These are phyloP conservation scores for Talaromyces sp. DNA, from an alignment of 2,329 filamentous ascomycete species.

Conservation along the genomic window DNA sequence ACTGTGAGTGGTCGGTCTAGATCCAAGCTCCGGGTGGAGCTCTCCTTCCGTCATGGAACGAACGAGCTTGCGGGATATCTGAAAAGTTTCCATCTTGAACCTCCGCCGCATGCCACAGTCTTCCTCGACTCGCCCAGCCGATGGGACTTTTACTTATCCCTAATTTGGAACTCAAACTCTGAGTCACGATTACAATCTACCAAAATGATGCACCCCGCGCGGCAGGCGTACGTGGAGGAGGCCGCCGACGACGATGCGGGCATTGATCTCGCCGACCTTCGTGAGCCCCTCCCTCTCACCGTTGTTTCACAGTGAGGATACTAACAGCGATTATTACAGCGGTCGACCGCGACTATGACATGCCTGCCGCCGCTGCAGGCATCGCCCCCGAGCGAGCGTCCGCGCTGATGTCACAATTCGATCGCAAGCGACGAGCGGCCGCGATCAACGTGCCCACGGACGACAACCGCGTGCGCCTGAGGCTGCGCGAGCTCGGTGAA, in stretches of 20 bases:
- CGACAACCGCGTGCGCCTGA: slow-evolving; percentile 75
- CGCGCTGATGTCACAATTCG: slow-evolving; percentile 79
- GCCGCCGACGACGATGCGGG: slow-evolving; percentile 51
- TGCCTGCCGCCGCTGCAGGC: slow-evolving; percentile 60
- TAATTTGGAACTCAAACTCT: background rate
- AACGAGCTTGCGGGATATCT: background rate
- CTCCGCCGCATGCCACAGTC: background rate
- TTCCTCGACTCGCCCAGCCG: background rate
- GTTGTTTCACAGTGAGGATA: slow-evolving; percentile 1
- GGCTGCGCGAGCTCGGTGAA: slow-evolving; percentile 80
- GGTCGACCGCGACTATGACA: slow-evolving; percentile 76
- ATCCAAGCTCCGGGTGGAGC: background rate
- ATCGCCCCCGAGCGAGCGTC: slow-evolving; percentile 76
- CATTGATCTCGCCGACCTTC: slow-evolving; percentile 58
- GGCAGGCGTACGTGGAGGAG: slow-evolving; percentile 93
- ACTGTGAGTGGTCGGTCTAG: background rate
- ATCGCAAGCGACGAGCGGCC: slow-evolving; percentile 81
- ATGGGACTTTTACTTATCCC: background rate
- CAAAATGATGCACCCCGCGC: slow-evolving; percentile 71
- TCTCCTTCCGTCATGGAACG: background rate
- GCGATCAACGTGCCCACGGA: slow-evolving; percentile 90
- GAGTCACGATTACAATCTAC: background rate
- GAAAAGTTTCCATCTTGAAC: background rate
- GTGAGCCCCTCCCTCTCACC: slow-evolving; percentile 40
- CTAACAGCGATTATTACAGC: slow-evolving; percentile 33